Conservation (phyloP, 768 basidiomycete genomes). For the Podaxis mareebaensis region DNA sequence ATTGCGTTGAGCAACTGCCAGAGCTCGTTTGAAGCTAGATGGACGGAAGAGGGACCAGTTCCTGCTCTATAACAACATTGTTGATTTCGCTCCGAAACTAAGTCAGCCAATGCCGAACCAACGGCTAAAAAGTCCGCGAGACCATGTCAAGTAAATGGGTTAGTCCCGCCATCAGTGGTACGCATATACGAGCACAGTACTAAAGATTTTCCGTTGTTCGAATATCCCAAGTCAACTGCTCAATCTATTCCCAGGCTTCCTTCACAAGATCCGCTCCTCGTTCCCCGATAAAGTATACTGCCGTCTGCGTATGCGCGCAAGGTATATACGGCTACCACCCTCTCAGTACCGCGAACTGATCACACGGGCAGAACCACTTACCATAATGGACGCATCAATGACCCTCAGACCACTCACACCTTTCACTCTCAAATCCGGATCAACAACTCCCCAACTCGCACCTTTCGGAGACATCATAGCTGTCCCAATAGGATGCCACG, state of each 20-base stretch:
- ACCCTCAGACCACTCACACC: slow-evolving; percentile 33
- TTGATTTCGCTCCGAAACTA: too few relatives aligned
- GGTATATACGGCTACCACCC: slow-evolving; percentile 1
- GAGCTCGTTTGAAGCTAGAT: background rate
- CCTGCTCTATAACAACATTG: too few relatives aligned
- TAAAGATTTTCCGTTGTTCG: too few relatives aligned
- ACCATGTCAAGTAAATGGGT: too few relatives aligned
- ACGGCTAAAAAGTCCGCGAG: too few relatives aligned
- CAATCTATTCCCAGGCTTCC: background rate
- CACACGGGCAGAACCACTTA: slow-evolving; percentile 17
- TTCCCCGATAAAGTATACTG: slow-evolving; percentile 7
- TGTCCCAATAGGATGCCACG: slow-evolving; percentile 33
- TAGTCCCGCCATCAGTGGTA: too few relatives aligned
- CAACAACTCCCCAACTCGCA: slow-evolving; percentile 32
- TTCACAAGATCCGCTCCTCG: slow-evolving; percentile 10
- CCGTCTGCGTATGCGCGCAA: slow-evolving; percentile 12
- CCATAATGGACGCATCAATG: slow-evolving; percentile 38
- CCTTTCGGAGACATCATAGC: slow-evolving; percentile 30
- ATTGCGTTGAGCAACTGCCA: background rate
- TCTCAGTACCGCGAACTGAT: background rate
- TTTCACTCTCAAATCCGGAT: slow-evolving; percentile 38
- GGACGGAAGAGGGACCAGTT: background rate
- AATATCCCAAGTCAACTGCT: background rate
- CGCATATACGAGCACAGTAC: too few relatives aligned
- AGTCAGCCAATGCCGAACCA: too few relatives aligned